Conservation (phyloP, 768 basidiomycete species). For the Sarcodon aspratus region DNA sequence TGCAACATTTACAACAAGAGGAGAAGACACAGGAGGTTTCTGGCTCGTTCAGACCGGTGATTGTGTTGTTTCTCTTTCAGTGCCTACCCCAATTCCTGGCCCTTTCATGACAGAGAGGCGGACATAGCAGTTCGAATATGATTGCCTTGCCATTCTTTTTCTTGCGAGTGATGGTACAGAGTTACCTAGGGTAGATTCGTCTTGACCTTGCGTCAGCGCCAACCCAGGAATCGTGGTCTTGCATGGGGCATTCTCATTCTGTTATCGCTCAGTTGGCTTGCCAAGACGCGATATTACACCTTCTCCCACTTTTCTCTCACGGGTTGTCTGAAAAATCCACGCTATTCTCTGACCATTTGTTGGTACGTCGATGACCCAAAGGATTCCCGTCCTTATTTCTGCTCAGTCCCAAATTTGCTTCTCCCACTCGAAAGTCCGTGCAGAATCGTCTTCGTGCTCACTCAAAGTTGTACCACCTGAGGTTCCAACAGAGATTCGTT, state of each 20-base stretch:
- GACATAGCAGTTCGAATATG: conserved; percentile 1
- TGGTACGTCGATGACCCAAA: neutral
- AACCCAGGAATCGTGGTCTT: neutral
- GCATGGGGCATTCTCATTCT: neutral
- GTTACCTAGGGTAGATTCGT: neutral
- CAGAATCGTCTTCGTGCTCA: neutral
- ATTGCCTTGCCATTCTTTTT: neutral
- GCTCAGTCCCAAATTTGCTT: neutral
- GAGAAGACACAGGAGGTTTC: neutral
- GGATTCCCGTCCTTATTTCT: neutral
- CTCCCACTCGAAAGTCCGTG: neutral
- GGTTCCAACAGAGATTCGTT: conserved; percentile 2
- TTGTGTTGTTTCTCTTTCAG: neutral
- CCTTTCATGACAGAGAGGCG: conserved; percentile 2
- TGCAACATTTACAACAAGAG: neutral
- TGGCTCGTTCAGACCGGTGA: neutral
- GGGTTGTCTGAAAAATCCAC: neutral
- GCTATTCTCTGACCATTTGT: neutral
- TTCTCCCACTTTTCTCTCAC: neutral
- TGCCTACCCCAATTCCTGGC: conserved; percentile 2
- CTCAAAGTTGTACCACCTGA: neutral
- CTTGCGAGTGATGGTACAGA: neutral
- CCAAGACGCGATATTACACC: neutral
- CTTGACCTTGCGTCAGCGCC: neutral
- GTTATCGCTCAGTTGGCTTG: neutral